Conservation (phyloP, 2,329 filamentous ascomycete genomes). For the Neoascochyta sp. region DNA sequence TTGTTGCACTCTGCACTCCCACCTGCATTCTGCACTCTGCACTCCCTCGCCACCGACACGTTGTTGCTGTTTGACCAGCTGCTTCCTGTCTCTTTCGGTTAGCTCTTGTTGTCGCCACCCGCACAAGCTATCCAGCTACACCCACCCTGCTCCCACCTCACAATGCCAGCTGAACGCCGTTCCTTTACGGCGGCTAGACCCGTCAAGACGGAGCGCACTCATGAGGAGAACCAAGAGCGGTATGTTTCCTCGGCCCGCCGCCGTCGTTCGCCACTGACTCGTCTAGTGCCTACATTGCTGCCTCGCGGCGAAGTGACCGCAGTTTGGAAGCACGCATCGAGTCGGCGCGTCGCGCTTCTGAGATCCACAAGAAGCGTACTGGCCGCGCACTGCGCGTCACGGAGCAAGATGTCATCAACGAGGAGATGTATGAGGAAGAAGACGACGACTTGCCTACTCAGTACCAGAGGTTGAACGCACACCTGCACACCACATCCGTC, state of each 20-base stretch:
- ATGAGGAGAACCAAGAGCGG: conserved; percentile 77
- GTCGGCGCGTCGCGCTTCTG: conserved; percentile 82
- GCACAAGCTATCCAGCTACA: conserved; percentile 12
- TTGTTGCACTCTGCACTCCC: no score
- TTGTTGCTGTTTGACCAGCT: conserved; percentile 1
- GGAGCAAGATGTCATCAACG: conserved; percentile 80
- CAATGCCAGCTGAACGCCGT: conserved; percentile 42
- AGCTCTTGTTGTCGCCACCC: conserved; percentile 4
- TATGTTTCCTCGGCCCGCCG: conserved; percentile 36
- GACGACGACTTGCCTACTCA: conserved; percentile 73
- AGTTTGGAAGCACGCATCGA: conserved; percentile 84
- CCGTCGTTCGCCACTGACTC: conserved; percentile 11
- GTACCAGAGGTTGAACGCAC: conserved; percentile 60
- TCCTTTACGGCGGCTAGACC: conserved; percentile 37
- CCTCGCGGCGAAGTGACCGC: conserved; percentile 80
- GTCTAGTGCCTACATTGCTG: conserved; percentile 80
- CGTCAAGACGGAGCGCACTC: conserved; percentile 67
- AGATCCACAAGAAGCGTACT: conserved; percentile 83
- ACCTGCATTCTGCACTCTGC: background rate
- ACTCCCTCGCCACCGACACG: background rate
- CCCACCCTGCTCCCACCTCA: conserved; percentile 10
- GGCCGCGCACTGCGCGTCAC: conserved; percentile 78
- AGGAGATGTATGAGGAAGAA: conserved; percentile 96
- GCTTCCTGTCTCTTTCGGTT: no score
- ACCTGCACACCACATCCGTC: conserved; percentile 58